phyloP scores from a whole-genome alignment of 1,139 yeast genomes.

The Suhomyces anneliseae region DNA sequence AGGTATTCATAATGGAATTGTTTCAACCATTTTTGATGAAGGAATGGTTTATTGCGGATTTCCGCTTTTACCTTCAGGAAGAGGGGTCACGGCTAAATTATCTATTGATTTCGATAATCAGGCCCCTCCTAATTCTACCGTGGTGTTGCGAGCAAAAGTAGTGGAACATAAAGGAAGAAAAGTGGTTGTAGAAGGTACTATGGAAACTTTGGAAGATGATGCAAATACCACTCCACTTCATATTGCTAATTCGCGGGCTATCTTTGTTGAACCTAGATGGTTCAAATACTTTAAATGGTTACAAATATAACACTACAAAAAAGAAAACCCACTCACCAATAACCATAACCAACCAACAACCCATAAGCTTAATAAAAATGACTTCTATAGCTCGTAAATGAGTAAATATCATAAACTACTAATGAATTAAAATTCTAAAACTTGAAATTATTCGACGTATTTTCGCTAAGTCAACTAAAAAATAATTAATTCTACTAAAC shows the following conservation, averaged over 20 bases:
- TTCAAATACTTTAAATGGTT: constrained; percentile 70
- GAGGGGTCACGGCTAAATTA: constrained; percentile 89
- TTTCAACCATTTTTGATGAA: constrained; percentile 84
- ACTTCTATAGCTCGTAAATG: too few species aligned
- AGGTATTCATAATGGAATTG: constrained; percentile 81
- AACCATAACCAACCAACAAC: too few species aligned
- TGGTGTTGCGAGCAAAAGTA: constrained; percentile 69
- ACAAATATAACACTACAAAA: constrained; percentile 20
- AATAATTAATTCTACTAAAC: too few species aligned
- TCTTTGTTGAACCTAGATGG: constrained; percentile 80
- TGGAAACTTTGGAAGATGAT: constrained; percentile 45
- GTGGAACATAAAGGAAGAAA: constrained; percentile 73
- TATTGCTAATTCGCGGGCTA: constrained; percentile 59
- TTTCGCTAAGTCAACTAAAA: too few species aligned
- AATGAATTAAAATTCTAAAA: too few species aligned
- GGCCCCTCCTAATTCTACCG: constrained; percentile 62
- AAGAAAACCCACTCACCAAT: too few species aligned
- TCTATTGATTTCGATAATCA: constrained; percentile 66
- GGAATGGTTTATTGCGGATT: constrained; percentile 86
- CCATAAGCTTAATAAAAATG: too few species aligned
- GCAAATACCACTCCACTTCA: constrained; percentile 16
- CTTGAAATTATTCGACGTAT: too few species aligned
- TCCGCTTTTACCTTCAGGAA: constrained; percentile 72
- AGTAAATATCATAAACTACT: too few species aligned
- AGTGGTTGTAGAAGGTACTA: constrained; percentile 67